Evolutionary conservation across 2,329 filamentous ascomycete species (phyloP), one percentile per base, ranked within the genome.

Genomic region (Claviceps humidiphila): DNA sequence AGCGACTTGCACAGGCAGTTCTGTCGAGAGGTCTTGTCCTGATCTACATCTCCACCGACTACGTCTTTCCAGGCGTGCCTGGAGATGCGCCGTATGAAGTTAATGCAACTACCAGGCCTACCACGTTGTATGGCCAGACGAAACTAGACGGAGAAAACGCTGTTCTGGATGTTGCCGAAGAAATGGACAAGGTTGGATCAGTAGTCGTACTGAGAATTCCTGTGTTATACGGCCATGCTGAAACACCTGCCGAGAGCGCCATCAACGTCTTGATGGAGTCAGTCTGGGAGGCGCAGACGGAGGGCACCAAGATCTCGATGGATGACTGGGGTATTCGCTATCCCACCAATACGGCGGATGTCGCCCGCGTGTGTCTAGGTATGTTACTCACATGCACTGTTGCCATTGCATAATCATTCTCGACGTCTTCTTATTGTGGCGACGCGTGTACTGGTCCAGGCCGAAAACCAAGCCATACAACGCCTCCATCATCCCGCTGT

Each of bases 261-360:
- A 80, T 95, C 45, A 95, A 95, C 62, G 75, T 83, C 0, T 74
- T 96, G 47, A 77, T 95, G 68, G 86, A 91, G 51, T 72, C 77
- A 1, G 75, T 95, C 6, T 84, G 81, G 79, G 87, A 86, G 64
- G 77, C 82, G 0, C 85, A 90, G 64, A 77, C 82, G 49, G 70
- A 74, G 40, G 77, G 73, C 5, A 73, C 74, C 1, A 76, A 75
- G 53, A 73, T 89, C 42, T 82, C 80, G 63, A 90, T 95, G 82
- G 89, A 95, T 62, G 83, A 94, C 65, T 95, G 88, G 82, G 83
- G 87, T 1, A 70, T 86, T 49, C 78, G 89, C 30, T 95, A 88
- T 69, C 89, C 89, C 8, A 95, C 89, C 7, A 93, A 93, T 64
- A 95, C 89, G 0, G 84, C 89, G 63, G 90, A 95, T 62, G 84